Evolutionary conservation across 2,329 filamentous ascomycete species (phyloP), one percentile per base, ranked within the genome.

Genomic region (Phoma sp.): DNA sequence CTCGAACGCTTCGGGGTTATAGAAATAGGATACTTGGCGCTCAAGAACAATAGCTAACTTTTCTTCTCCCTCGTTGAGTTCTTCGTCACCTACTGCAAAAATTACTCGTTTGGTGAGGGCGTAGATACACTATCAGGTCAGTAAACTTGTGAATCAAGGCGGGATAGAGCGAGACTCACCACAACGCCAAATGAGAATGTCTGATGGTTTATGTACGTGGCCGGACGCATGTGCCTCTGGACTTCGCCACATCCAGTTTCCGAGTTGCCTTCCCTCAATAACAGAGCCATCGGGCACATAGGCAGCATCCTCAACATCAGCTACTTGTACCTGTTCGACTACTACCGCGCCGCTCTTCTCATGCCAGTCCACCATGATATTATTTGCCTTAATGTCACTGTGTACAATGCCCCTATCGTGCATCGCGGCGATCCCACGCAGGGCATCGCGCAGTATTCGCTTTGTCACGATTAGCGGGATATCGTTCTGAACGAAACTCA

Each of bases 1-100:
- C 7, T 26, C 14, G 12, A 34, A 11, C 32, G 74, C 72, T 4
- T 78, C 65, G 65, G 69, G 66, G 56, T 81, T 75, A 34, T 74
- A 74, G 63, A 82, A 82, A 59, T 78, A 79, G 3, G 78, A 82
- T 12, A 81, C 73, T 57, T 81, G 79, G 18, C 76, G 75, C 56
- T 78, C 73, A 32, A 81, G 62, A 2, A 43, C 20, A 6, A 20
- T 18, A 26, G 23, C 29, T 10, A 32, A 20, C 1, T 33, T 18
- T 25, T 7, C 2, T 12, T 14, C 7, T 2, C 12, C 29, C 17
- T 33, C 29, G 17, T 17, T 28, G 1, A 43, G 20, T 14, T 33
- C 2, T 18, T 34, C 12, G 10, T 25, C 14, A 12, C 28, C 30
- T 20, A 45, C 28, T 17, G 20, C 30, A 7, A 36, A 15, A 3